Percentiles rank a stretch among this genome's conserved stretches.
phyloP scores from a whole-genome alignment of 2,329 filamentous ascomycete species.

The Sclerotinia borealis region DNA sequence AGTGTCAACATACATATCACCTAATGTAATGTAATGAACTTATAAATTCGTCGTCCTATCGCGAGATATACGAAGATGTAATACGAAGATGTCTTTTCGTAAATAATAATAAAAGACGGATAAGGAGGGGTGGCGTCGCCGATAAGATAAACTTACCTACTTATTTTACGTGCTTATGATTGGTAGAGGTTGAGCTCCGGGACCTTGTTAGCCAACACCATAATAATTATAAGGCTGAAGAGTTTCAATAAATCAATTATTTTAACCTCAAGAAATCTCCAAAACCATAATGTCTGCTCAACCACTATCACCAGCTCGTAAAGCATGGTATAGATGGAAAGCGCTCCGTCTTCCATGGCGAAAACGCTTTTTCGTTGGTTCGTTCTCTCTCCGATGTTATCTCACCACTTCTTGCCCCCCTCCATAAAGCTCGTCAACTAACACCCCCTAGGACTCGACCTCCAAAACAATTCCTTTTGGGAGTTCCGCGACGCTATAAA shows the following conservation, averaged over 20 bases:
- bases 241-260: background rate
- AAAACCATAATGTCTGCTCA: conserved; percentile 21
- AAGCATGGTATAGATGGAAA: conserved; percentile 56
- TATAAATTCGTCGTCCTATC: background rate
- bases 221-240: conserved; percentile 10
- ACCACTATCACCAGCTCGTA: conserved; percentile 21
- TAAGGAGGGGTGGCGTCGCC: background rate
- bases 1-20: background rate
- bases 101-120: too few relatives aligned
- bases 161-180: too few relatives aligned
- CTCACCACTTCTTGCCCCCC: background rate
- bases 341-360: conserved; percentile 56
- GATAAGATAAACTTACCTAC: background rate
- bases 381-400: background rate
- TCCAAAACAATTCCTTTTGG: conserved; percentile 64
- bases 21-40: background rate
- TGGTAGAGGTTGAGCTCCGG: background rate
- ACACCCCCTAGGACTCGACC: conserved; percentile 48
- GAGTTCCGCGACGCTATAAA: conserved; percentile 48
- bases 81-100: too few relatives aligned
- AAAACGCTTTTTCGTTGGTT: conserved; percentile 56
- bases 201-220: background rate
- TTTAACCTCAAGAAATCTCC: background rate
- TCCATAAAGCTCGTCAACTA: background rate
- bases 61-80: background rate